phyloP scores from a whole-genome alignment of 2,329 filamentous ascomycete species.

The Seiridium cupressi region DNA sequence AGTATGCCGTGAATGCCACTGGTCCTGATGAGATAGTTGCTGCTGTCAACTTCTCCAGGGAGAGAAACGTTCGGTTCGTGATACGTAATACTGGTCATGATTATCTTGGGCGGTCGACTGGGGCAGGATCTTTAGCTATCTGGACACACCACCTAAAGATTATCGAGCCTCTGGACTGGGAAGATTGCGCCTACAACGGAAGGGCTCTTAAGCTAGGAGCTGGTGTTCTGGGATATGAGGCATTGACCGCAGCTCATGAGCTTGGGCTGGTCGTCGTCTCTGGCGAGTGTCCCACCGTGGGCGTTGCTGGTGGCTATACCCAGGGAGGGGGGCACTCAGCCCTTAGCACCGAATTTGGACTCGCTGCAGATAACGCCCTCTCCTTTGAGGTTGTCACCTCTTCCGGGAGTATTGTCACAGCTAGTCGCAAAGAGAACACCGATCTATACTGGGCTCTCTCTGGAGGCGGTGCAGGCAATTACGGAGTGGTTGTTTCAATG shows the following conservation, averaged over 20 bases:
- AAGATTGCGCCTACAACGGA: conserved; percentile 38
- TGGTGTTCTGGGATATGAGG: conserved; percentile 45
- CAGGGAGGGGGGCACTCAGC: conserved; percentile 60
- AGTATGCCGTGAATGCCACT: conserved; percentile 10
- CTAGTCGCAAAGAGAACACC: conserved; percentile 36
- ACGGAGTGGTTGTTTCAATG: conserved; percentile 39
- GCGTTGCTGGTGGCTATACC: conserved; percentile 57
- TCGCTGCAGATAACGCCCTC: conserved; percentile 56
- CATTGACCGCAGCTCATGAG: conserved; percentile 32
- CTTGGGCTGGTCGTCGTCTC: conserved; percentile 40
- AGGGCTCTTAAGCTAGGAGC: conserved; percentile 47
- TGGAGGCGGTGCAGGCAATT: conserved; percentile 49
- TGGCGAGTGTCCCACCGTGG: conserved; percentile 53
- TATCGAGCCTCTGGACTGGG: conserved; percentile 25
- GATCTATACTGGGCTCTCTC: conserved; percentile 55
- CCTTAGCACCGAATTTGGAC: conserved; percentile 52
- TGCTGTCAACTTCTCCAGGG: conserved; percentile 16
- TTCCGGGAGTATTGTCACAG: conserved; percentile 28
- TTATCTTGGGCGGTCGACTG: conserved; percentile 50
- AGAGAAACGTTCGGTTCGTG: conserved; percentile 43
- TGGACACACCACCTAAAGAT: conserved; percentile 48
- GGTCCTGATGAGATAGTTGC: conserved; percentile 2
- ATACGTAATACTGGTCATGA: conserved; percentile 52
- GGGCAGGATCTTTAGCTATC: conserved; percentile 43
- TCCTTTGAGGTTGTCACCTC: conserved; percentile 45